Evolutionary conservation across 2,329 filamentous ascomycete genomes (phyloP), one percentile per base, ranked within the genome.

Genomic region (Phaeosphaeriaceae sp.): DNA sequence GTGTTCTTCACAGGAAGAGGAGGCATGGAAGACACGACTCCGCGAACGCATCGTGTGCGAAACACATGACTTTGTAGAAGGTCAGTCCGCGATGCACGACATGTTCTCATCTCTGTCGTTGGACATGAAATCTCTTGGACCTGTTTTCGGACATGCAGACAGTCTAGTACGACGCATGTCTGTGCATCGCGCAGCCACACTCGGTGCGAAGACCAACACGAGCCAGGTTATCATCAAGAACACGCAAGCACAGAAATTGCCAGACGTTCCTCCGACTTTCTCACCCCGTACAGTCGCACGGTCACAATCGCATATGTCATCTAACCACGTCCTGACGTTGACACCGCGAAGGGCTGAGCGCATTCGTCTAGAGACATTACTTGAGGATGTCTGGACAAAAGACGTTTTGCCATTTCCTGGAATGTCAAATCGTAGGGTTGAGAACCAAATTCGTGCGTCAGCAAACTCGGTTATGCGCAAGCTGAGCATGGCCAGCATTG

Each of bases 381-480:
- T 97, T 21, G 82, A 86, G 17, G 91, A 96, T 63, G 87, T 97
- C 1, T 97, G 93, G 90, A 96, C 91, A 15, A 88, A 89, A 51
- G 91, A 96, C 55, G 77, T 87, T 19, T 79, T 97, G 44, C 92
- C 93, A 1, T 95, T 90, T 71, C 92, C 93, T 17, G 92, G 92
- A 1, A 93, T 97, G 86, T 86, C 85, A 31, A 82, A 77, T 76
- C 88, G 79, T 76, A 86, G 74, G 76, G 87, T 80, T 79, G 90
- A 96, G 67, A 87, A 91, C 70, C 81, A 92, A 3, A 89, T 95
- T 48, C 85, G 91, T 51, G 87, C 86, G 42, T 92, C 90, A n/a
- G 91, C 93, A 13, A 92, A 91, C 36, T 91, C 91, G 0, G 87
- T 97, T 71, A 96, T 97, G 81, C 86, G 93, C 52, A 96, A 93